phyloP scores from a whole-genome alignment of 495 filamentous ascomycete species.

The Podospora pseudopauciseta region DNA sequence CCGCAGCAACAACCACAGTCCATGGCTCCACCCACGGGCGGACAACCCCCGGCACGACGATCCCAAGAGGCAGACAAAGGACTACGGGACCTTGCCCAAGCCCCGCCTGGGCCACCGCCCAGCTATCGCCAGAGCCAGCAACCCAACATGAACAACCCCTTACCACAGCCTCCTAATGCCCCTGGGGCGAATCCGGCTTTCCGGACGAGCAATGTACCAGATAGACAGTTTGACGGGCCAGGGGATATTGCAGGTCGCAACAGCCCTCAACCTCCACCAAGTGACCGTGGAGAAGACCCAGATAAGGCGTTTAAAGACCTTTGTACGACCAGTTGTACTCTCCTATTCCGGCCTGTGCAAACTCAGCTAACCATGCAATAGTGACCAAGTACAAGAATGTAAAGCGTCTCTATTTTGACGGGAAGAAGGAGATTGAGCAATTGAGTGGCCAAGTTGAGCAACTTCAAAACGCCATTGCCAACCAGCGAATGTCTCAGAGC shows the following conservation, averaged over 20 bases:
- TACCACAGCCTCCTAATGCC: conserved; percentile 40
- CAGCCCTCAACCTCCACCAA: conserved; percentile 56
- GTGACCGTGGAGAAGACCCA: conserved; percentile 49
- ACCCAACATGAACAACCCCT: conserved; percentile 39
- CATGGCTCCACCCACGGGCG: conserved; percentile 51
- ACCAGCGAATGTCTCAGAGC: conserved; percentile 91
- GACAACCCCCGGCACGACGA: conserved; percentile 41
- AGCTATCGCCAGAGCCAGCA: conserved; percentile 49
- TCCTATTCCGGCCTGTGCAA: not conserved
- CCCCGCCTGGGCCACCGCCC: conserved; percentile 45
- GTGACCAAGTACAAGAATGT: conserved; percentile 97
- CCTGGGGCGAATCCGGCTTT: conserved; percentile 36
- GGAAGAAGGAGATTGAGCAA: conserved; percentile 82
- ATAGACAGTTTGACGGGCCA: conserved; percentile 39
- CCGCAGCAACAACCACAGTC: conserved; percentile 34
- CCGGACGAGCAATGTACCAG: conserved; percentile 36
- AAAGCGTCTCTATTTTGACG: conserved; percentile 95
- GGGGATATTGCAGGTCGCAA: conserved; percentile 52
- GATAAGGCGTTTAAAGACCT: conserved; percentile 61
- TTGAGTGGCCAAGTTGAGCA: conserved; percentile 87
- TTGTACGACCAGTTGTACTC: conserved; percentile 46
- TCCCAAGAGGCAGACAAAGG: conserved; percentile 43
- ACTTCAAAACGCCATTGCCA: conserved; percentile 91
- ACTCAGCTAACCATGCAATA: conserved; percentile 34
- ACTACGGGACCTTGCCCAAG: conserved; percentile 39